phyloP scores from a whole-genome alignment of 352 stramenopile species.

The Lagenidium giganteum region DNA sequence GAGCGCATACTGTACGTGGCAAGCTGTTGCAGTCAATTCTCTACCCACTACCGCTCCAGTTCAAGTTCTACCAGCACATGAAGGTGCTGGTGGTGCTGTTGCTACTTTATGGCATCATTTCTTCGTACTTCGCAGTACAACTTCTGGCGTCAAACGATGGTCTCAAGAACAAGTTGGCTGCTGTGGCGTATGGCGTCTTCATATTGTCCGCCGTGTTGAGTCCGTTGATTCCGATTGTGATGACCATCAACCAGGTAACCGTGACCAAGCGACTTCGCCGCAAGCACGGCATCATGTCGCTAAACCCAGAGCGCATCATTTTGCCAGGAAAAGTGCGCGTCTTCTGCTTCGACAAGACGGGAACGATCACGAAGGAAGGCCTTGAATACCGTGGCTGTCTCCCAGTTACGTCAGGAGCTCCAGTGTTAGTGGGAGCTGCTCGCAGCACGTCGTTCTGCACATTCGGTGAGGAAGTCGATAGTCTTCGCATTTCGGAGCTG shows the following conservation, averaged over 20 bases:
- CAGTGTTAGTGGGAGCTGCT: too few species aligned
- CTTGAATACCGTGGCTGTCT: constrained; percentile 71
- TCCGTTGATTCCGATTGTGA: constrained; percentile 79
- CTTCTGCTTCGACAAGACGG: constrained; percentile 90
- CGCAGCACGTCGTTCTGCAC: constrained; percentile 33
- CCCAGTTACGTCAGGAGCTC: constrained; percentile 22
- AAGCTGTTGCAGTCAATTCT: constrained; percentile 80
- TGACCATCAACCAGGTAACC: constrained; percentile 80
- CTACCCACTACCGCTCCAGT: constrained; percentile 75
- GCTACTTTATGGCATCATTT: constrained; percentile 62
- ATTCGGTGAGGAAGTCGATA: too few species aligned
- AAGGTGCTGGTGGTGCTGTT: constrained; percentile 72
- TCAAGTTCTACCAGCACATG: constrained; percentile 89
- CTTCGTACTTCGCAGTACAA: constrained; percentile 58
- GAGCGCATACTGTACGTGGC: constrained; percentile 74
- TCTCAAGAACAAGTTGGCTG: constrained; percentile 55
- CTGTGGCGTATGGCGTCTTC: constrained; percentile 71
- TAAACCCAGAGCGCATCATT: constrained; percentile 79
- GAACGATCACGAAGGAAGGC: constrained; percentile 86
- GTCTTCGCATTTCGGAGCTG: too few species aligned
- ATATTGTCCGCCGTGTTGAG: constrained; percentile 68
- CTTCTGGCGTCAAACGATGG: constrained; percentile 54
- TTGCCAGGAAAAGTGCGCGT: constrained; percentile 82
- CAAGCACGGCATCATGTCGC: constrained; percentile 67
- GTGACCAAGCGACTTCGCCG: constrained; percentile 64